Conservation (phyloP, 75 land plant species). For the Chamaecyparis obtusa region DNA sequence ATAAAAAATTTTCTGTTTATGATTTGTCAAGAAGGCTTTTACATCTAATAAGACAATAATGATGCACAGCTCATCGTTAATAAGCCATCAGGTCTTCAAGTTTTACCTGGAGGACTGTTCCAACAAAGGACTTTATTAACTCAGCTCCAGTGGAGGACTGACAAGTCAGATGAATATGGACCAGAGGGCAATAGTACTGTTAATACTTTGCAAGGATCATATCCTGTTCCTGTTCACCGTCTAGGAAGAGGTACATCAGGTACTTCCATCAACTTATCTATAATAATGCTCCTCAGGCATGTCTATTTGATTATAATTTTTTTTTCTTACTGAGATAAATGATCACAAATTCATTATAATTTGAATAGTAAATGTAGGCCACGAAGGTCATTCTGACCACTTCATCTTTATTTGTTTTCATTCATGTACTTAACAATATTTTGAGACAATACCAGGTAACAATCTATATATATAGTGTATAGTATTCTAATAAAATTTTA, state of each 20-base stretch:
- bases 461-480: neutral
- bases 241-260: conserved; percentile 99
- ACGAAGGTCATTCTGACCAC: neutral
- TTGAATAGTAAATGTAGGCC: neutral
- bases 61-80: conserved; percentile 77
- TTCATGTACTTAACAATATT: neutral
- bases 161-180: conserved; percentile 14
- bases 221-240: conserved; percentile 91
- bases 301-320: neutral
- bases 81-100: conserved; percentile 97
- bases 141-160: conserved; percentile 71
- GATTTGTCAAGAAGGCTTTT: neutral
- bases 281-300: neutral
- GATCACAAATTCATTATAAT: neutral
- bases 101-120: conserved; percentile 92
- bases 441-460: neutral
- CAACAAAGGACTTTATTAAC: conserved; percentile 91
- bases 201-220: conserved; percentile 16
- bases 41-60: conserved; percentile 5
- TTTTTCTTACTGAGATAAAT: neutral
- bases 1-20: neutral
- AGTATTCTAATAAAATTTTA: neutral
- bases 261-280: conserved; percentile 17
- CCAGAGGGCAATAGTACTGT: neutral
- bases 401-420: neutral